Base-by-base conservation (phyloP, 2,329 filamentous ascomycete species). In the Phialophora macrospora region DNA sequence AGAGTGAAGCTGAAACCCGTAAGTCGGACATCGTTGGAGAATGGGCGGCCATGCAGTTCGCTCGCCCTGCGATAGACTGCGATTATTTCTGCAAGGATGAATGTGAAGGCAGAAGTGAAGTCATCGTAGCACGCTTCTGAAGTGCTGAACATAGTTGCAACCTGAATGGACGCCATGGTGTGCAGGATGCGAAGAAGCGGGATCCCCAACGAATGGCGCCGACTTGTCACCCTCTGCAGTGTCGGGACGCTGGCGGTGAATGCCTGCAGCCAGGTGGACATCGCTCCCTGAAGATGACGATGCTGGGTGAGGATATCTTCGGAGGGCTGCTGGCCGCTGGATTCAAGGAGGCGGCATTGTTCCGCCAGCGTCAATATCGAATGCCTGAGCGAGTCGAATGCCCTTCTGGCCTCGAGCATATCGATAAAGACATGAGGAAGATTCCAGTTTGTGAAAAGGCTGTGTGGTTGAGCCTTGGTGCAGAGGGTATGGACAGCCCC, bases 121-220 rank as follows among this genome's bases (percentile, higher is more conserved):
- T 46, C 38, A 28, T 58, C 55, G 34, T 32, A 58, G 17, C 32
- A 41, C 3, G 28, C 20, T 58, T 58, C 55, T 5, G 55, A 41
- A 17, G 32, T 41, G 55, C n/a, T 14, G 12, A 58, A 28, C 55
- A 46, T 46, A 3, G 55, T 58, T 28, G 30, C 55, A 26, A 58
- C 55, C 55, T 32, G 26, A 34, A 58, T 58, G 22, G 30, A 24
- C n/a, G 55, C 55, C 55, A 58, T 46, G n/a, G 55, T 58, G 32
- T 58, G 55, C 20, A 41, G 38, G 11, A 44, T 24, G 17, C n/a
- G 22, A 8, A 58, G 20, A 1, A 58, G 55, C 55, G 55, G 20
- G n/a, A 58, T 41, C 11, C 55, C 55, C n/a, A 41, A 22, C 20
- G 32, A 26, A 34, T 41, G 30, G 7, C n/a, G 30, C 11, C 9